A percentile compares a stretch with the other conserved stretches of the same genome.
Conservation (phyloP, 2,329 filamentous ascomycete genomes). For the Ascochyta koolunga region DNA sequence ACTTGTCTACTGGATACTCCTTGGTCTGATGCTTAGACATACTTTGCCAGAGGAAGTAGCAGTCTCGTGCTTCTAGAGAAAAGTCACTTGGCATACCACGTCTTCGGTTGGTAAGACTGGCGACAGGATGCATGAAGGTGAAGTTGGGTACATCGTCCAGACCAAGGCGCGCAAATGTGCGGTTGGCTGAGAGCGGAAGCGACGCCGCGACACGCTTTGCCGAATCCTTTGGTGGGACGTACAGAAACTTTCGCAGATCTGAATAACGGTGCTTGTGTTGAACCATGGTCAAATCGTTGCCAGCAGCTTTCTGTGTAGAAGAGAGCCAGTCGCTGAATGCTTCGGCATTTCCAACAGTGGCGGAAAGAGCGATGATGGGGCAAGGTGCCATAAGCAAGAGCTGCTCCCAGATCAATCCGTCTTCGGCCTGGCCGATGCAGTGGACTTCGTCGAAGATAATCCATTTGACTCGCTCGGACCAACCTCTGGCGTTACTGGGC, state of each 20-base stretch:
- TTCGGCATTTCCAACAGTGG: slow-evolving; percentile 76
- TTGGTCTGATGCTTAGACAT: slow-evolving; percentile 65
- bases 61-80: slow-evolving; percentile 73
- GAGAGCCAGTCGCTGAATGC: slow-evolving; percentile 74
- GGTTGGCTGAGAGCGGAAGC: slow-evolving; percentile 53
- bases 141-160: slow-evolving; percentile 59
- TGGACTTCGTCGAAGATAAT: slow-evolving; percentile 87
- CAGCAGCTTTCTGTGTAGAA: slow-evolving; percentile 67
- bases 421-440: slow-evolving; percentile 76
- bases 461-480: slow-evolving; percentile 71
- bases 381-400: slow-evolving; percentile 75
- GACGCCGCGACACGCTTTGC: slow-evolving; percentile 53
- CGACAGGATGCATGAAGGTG: slow-evolving; percentile 69
- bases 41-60: slow-evolving; percentile 67
- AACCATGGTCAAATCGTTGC: slow-evolving; percentile 70
- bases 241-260: slow-evolving; percentile 77
- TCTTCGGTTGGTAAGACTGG: slow-evolving; percentile 65
- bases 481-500: slow-evolving; percentile 71
- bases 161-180: slow-evolving; percentile 50
- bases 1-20: slow-evolving; percentile 57
- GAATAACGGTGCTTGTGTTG: slow-evolving; percentile 74
- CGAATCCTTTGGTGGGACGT: slow-evolving; percentile 55
- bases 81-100: slow-evolving; percentile 72
- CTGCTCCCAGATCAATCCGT: slow-evolving; percentile 80
- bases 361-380: slow-evolving; percentile 79